Conservation (phyloP, 140 eudicot genomes). For the Stevia rebaudiana region DNA sequence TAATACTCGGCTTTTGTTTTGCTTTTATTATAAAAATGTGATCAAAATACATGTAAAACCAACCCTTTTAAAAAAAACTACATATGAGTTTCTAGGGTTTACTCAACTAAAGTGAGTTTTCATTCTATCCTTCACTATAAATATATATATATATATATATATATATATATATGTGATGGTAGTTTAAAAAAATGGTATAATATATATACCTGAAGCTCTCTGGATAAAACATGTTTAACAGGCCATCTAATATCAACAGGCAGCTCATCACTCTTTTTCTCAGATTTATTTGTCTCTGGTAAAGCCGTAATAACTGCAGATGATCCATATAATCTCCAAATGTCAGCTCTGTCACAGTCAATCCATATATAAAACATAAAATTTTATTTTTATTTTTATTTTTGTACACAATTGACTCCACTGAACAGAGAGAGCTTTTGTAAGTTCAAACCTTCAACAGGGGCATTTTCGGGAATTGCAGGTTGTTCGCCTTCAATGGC, state of each 20-base stretch:
- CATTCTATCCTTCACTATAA: no score
- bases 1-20: no score
- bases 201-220: slow-evolving; percentile 69
- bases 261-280: slow-evolving; percentile 40
- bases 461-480: slow-evolving; percentile 74
- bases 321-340: slow-evolving; percentile 31
- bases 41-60: no score
- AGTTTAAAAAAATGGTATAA: neutral
- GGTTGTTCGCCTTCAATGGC: slow-evolving; percentile 82
- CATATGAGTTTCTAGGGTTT: no score
- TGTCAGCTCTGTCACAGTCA: slow-evolving; percentile 30
- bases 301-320: slow-evolving; percentile 53
- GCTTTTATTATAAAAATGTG: no score
- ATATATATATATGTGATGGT: neutral
- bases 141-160: neutral
- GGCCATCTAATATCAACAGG: slow-evolving; percentile 71
- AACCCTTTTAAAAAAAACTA: no score
- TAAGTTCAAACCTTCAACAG: slow-evolving; percentile 46
- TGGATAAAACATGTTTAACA: slow-evolving; percentile 61
- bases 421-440: neutral
- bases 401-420: slow-evolving; percentile 1
- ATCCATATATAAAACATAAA: slow-evolving; percentile 18
- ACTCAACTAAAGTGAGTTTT: no score
- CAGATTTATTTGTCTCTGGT: slow-evolving; percentile 43
- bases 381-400: neutral